Conservation (phyloP, 805 yeast genomes). For the Ogataea henricii region DNA sequence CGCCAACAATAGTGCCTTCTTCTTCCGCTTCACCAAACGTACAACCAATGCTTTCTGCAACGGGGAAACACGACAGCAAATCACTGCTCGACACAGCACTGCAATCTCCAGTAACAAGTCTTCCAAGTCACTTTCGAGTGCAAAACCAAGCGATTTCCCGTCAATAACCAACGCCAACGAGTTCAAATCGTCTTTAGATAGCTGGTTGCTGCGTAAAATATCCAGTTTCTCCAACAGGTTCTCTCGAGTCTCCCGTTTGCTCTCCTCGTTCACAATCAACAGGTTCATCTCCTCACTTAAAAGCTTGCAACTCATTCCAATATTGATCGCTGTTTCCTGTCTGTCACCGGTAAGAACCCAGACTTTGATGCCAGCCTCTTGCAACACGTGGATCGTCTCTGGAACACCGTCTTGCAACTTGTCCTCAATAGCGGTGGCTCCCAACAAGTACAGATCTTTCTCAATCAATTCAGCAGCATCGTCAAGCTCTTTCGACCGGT, state of each 20-base stretch:
- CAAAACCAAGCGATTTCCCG: constrained; percentile 87
- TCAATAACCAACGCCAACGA: constrained; percentile 90
- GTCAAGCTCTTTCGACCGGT: constrained; percentile 77
- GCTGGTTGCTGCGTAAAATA: constrained; percentile 69
- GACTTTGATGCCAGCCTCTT: constrained; percentile 93
- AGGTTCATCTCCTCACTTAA: constrained; percentile 95
- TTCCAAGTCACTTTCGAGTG: constrained; percentile 79
- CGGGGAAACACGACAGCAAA: constrained; percentile 98
- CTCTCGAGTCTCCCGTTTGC: constrained; percentile 69
- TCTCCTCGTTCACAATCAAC: constrained; percentile 83
- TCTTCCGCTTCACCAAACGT: constrained; percentile 84
- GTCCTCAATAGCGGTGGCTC: constrained; percentile 99
- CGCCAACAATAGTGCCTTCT: constrained; percentile 76
- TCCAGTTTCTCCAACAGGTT: constrained; percentile 75
- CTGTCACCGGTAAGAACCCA: constrained; percentile 99
- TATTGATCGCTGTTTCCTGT: constrained; percentile 97
- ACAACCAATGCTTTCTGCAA: constrained; percentile 96
- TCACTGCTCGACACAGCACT: constrained; percentile 87
- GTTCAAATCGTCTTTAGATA: constrained; percentile 67
- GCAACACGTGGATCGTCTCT: constrained; percentile 91
- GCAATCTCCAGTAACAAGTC: constrained; percentile 79
- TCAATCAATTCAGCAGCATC: constrained; percentile 90
- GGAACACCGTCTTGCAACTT: constrained; percentile 98
- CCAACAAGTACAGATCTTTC: constrained; percentile 72
- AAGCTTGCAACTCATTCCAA: constrained; percentile 96